These are phyloP conservation scores for Passiflora organensis DNA, from an alignment of 345 rosid genomes.

Conservation along the genomic window DNA sequence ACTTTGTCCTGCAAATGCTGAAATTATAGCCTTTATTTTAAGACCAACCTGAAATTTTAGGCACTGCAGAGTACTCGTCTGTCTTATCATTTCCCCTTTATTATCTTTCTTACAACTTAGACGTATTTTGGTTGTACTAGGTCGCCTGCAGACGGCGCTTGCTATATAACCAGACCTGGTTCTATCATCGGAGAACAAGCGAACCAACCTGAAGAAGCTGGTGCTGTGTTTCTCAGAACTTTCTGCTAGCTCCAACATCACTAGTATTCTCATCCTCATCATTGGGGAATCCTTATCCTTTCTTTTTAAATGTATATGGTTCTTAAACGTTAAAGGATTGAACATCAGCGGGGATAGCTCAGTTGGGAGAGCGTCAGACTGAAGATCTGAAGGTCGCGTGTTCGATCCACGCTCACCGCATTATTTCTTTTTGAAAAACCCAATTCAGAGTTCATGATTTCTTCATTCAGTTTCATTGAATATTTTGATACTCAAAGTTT, in stretches of 20 bases:
- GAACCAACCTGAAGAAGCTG: constrained; percentile 62
- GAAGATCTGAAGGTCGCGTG: constrained; percentile 99
- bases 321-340: too few species aligned
- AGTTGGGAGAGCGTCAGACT: constrained; percentile 99
- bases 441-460: too few species aligned
- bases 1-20: constrained; percentile 64
- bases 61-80: constrained; percentile 45
- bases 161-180: not conserved
- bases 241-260: constrained; percentile 39
- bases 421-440: too few species aligned
- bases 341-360: constrained; percentile 96
- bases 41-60: constrained; percentile 45
- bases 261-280: constrained; percentile 24
- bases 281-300: too few species aligned
- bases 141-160: constrained; percentile 49
- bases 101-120: constrained; percentile 52
- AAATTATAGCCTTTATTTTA: constrained; percentile 48
- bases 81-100: constrained; percentile 32
- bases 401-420: constrained; percentile 98
- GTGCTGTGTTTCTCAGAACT: constrained; percentile 70
- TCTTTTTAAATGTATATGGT: too few species aligned
- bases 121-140: constrained; percentile 48
- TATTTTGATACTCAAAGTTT: too few species aligned
- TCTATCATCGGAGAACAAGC: not conserved
- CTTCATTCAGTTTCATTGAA: too few species aligned